Evolutionary conservation across 2,329 filamentous ascomycete genomes (phyloP).

Genomic region (Pyricularia sp.): DNA sequence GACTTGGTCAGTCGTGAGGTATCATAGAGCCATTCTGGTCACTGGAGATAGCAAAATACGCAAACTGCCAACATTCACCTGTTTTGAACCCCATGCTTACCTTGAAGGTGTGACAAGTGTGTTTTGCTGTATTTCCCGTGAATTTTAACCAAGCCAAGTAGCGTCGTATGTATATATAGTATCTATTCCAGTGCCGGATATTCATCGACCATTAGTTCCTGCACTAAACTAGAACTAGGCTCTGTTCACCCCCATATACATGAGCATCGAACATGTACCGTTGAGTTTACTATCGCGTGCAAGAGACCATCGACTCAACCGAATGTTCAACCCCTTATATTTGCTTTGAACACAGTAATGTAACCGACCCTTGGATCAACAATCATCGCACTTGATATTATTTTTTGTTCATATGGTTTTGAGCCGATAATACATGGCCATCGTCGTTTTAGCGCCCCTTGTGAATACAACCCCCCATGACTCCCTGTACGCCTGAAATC

Average conservation of each 20-base stretch:
- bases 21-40: no score
- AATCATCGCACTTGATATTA: neutral
- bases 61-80: neutral
- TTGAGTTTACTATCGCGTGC: no score
- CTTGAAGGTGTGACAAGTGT: neutral
- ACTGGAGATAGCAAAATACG: neutral
- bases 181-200: no score
- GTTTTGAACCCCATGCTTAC: neutral
- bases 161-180: no score
- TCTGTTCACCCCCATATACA: no score
- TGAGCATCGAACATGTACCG: no score
- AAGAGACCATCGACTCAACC: no score
- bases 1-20: neutral
- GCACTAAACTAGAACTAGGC: no score
- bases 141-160: neutral
- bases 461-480: neutral
- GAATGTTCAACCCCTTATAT: neutral
- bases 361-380: neutral
- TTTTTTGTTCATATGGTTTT: neutral
- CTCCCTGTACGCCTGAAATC: neutral
- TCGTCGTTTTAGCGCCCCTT: neutral
- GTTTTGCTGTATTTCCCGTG: neutral
- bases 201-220: no score
- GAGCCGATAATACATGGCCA: neutral
- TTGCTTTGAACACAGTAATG: neutral